Percentiles rank a stretch among this genome's conserved stretches.
phyloP scores from a whole-genome alignment of 192 early-diverging fungal species.

The Umbelopsis vinacea region DNA sequence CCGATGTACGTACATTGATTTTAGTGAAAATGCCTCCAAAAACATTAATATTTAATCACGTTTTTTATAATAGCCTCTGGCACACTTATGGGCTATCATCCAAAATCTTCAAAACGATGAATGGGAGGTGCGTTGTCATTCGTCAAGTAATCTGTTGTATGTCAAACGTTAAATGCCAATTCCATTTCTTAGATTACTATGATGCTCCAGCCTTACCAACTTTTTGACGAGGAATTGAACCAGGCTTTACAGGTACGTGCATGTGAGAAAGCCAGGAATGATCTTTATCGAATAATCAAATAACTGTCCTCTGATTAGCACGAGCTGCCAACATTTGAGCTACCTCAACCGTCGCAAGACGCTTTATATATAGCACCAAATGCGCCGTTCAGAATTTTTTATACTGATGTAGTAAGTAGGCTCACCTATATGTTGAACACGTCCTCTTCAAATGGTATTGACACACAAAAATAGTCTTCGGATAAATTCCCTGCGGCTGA shows the following conservation, averaged over 20 bases:
- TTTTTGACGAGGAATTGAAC: constrained; percentile 51
- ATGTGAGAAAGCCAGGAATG: neutral
- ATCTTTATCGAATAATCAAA: neutral
- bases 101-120: constrained; percentile 47
- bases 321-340: constrained; percentile 47
- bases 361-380: constrained; percentile 39
- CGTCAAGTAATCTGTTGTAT: neutral
- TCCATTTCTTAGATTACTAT: constrained; percentile 36
- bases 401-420: constrained; percentile 30
- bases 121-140: constrained; percentile 31
- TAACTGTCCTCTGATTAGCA: constrained; percentile 33
- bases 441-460: neutral
- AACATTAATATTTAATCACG: neutral
- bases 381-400: constrained; percentile 45
- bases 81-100: constrained; percentile 48
- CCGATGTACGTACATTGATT: constrained; percentile 21
- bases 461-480: constrained; percentile 22
- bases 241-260: constrained; percentile 44
- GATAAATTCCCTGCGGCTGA: constrained; percentile 41
- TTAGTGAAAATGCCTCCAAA: neutral
- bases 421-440: neutral
- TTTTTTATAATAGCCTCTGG: constrained; percentile 29
- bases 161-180: neutral
- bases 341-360: constrained; percentile 38
- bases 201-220: constrained; percentile 51